Evolutionary conservation across 495 filamentous ascomycete genomes (phyloP).

Genomic region (Astrocystis sublimbata): DNA sequence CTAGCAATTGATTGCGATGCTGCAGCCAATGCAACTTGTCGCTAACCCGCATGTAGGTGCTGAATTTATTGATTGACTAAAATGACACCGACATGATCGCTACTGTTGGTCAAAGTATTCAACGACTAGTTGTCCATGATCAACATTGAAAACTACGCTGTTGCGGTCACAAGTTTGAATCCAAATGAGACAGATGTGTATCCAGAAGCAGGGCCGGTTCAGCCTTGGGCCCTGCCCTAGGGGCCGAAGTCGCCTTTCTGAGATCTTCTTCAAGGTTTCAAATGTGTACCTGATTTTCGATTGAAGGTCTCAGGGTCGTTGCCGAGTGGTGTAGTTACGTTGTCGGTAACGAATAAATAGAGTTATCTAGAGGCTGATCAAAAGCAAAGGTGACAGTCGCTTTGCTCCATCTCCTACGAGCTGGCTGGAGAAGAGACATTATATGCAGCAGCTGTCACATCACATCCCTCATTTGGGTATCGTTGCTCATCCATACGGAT

Average conservation of each 20-base stretch:
- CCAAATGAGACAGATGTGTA: slow-evolving; percentile 4
- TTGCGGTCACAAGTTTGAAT: neutral
- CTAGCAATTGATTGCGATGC: neutral
- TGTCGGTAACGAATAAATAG: neutral
- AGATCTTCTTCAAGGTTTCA: neutral
- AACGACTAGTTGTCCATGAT: slow-evolving; percentile 4
- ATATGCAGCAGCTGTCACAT: neutral
- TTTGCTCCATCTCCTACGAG: neutral
- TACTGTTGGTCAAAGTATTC: neutral
- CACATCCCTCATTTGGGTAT: neutral
- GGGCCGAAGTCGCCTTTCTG: slow-evolving; percentile 10
- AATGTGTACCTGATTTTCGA: neutral
- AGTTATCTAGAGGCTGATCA: neutral
- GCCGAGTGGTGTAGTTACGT: neutral
- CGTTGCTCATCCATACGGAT: neutral
- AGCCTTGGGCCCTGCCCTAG: too few relatives aligned
- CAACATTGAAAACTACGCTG: neutral
- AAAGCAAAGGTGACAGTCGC: neutral
- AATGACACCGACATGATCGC: neutral
- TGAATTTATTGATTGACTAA: slow-evolving; percentile 1
- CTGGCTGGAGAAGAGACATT: neutral
- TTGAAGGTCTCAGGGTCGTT: neutral
- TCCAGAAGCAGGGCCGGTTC: slow-evolving; percentile 13
- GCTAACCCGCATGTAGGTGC: neutral
- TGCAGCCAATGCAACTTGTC: neutral